A percentile compares a stretch with the other conserved stretches of the same genome.
Evolutionary conservation across 495 filamentous ascomycete species (phyloP).

Genomic region (Friedmanniomyces endolithicus): DNA sequence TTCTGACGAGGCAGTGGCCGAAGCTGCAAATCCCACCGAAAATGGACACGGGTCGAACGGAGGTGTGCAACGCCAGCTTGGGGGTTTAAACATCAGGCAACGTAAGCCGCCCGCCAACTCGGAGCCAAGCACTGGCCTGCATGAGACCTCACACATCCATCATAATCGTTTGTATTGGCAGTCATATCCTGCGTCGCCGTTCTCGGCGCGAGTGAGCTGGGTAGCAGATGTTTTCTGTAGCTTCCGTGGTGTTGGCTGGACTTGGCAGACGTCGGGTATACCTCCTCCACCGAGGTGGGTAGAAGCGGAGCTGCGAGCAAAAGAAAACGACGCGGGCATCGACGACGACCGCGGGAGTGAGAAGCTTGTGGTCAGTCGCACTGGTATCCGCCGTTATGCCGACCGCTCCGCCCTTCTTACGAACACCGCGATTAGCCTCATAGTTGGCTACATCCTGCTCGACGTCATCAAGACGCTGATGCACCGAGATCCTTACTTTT

Average conservation of each 20-base stretch:
- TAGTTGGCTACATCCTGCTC: conserved; percentile 47
- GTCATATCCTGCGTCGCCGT: conserved; percentile 46
- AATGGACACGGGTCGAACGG: not conserved
- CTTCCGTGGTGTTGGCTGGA: conserved; percentile 69
- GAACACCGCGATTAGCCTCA: conserved; percentile 25
- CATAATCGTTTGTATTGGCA: conserved; percentile 47
- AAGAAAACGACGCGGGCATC: conserved; percentile 14
- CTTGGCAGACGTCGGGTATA: conserved; percentile 49
- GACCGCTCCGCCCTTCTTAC: not conserved
- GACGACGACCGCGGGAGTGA: not conserved
- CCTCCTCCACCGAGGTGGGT: conserved; percentile 45
- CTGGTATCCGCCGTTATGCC: conserved; percentile 12
- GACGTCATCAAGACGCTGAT: conserved; percentile 55
- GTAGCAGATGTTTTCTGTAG: conserved; percentile 52
- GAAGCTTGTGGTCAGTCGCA: not conserved
- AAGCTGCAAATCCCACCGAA: not conserved
- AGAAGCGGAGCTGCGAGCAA: conserved; percentile 27
- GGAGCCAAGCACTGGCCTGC: not conserved
- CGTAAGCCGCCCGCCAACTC: not conserved
- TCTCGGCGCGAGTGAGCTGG: conserved; percentile 60
- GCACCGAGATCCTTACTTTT: conserved; percentile 67
- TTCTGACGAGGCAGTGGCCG: not conserved
- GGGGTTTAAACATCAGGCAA: not conserved
- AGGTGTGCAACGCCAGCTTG: not conserved
- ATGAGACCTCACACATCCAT: not conserved